phyloP scores from a whole-genome alignment of 2,329 filamentous ascomycete species.

The Pseudofabraea citricarpa region DNA sequence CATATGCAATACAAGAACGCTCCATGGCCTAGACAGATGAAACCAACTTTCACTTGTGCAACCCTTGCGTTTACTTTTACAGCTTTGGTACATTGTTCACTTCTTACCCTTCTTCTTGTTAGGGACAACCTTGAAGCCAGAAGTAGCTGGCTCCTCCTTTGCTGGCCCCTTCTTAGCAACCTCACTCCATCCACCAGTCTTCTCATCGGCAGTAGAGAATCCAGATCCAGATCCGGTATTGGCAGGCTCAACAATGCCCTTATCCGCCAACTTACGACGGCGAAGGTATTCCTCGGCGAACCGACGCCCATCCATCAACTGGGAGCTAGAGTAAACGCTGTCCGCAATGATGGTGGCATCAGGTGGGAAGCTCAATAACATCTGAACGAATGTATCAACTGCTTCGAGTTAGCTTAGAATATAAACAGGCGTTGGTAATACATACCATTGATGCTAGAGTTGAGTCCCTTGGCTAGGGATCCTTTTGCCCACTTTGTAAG shows the following conservation, averaged over 20 bases:
- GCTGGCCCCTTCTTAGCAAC: constrained; percentile 86
- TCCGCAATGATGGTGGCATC: constrained; percentile 83
- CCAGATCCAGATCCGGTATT: constrained; percentile 46
- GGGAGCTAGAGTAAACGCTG: constrained; percentile 79
- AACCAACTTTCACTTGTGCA: too few relatives aligned
- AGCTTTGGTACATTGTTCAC: too few relatives aligned
- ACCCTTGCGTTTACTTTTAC: too few relatives aligned
- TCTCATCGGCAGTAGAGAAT: constrained; percentile 36
- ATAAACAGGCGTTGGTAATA: constrained; percentile 6
- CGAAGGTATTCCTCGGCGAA: constrained; percentile 94
- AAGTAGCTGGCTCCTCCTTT: constrained; percentile 33
- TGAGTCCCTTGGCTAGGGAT: constrained; percentile 71
- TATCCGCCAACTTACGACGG: constrained; percentile 88
- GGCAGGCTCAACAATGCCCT: constrained; percentile 73
- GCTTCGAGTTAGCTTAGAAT: constrained; percentile 27
- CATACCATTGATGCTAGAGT: constrained; percentile 62
- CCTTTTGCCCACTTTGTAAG: constrained; percentile 89
- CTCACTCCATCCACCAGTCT: constrained; percentile 80
- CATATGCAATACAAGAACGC: too few relatives aligned
- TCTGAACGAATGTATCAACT: constrained; percentile 69
- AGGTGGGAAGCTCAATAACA: constrained; percentile 68
- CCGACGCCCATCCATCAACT: constrained; percentile 85
- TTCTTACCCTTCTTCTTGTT: constrained; percentile 90
- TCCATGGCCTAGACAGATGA: too few relatives aligned
- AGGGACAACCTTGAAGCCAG: constrained; percentile 82